These are phyloP conservation scores for Candida methanosorbosa DNA, from an alignment of 805 yeast species.

Conservation along the genomic window DNA sequence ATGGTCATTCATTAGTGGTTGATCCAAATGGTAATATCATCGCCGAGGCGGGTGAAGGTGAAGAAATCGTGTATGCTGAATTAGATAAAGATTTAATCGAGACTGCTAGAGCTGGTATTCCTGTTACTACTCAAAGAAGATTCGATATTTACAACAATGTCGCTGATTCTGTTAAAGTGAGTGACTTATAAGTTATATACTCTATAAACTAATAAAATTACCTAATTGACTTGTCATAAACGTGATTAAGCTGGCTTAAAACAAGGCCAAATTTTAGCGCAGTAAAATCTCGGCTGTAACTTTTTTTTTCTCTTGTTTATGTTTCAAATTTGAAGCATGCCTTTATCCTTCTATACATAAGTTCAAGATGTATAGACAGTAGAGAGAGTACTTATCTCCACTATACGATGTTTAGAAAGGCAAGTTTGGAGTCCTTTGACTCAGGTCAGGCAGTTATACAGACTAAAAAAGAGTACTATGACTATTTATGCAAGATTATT, in stretches of 20 bases:
- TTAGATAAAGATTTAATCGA: slow-evolving; percentile 54
- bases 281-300: no score
- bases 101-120: slow-evolving; percentile 56
- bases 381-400: no score
- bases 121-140: slow-evolving; percentile 62
- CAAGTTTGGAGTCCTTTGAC: slow-evolving; percentile 10
- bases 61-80: slow-evolving; percentile 67
- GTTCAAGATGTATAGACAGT: no score
- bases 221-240: no score
- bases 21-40: slow-evolving; percentile 54
- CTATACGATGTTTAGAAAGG: slow-evolving; percentile 2
- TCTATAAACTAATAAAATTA: no score
- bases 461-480: slow-evolving; percentile 18
- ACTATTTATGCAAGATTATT: slow-evolving; percentile 30
- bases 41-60: slow-evolving; percentile 72
- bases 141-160: slow-evolving; percentile 51
- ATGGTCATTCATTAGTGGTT: slow-evolving; percentile 58
- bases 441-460: slow-evolving; percentile 9
- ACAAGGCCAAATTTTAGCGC: no score
- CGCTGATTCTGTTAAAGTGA: background rate
- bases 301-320: no score
- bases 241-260: no score
- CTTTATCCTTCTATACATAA: no score
- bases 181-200: slow-evolving; percentile 1
- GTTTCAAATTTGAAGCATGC: no score